Evolutionary conservation across 106 monocot species (phyloP).

Genomic region (Acanthochlamys bracteata): DNA sequence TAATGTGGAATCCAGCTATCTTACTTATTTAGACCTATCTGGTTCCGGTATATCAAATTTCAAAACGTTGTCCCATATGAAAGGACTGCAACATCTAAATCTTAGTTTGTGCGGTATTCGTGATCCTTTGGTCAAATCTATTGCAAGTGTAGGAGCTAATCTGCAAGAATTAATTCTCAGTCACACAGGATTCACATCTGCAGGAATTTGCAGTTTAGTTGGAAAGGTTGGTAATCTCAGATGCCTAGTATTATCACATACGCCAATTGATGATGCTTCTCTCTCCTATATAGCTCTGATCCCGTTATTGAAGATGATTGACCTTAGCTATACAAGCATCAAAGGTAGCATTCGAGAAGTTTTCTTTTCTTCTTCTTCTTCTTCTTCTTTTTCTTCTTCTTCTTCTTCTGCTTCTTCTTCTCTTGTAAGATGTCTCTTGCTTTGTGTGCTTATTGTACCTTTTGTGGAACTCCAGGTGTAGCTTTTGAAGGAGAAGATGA

Average conservation of each 20-base stretch:
- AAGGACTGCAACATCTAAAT: conserved; percentile 53
- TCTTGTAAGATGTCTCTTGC: no score
- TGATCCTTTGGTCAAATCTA: conserved; percentile 38
- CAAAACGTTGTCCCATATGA: conserved; percentile 38
- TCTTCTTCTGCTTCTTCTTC: no score
- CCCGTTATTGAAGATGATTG: conserved; percentile 44
- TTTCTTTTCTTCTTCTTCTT: no score
- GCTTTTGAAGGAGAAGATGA: conserved; percentile 7
- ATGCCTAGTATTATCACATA: conserved; percentile 56
- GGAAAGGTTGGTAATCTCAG: conserved; percentile 49
- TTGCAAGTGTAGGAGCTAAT: conserved; percentile 36
- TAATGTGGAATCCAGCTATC: conserved; percentile 20
- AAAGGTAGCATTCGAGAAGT: conserved; percentile 33
- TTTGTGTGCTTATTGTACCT: background rate
- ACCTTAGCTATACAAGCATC: conserved; percentile 66
- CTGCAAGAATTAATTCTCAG: conserved; percentile 59
- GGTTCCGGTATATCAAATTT: conserved; percentile 34
- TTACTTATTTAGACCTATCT: conserved; percentile 70
- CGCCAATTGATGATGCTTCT: conserved; percentile 63
- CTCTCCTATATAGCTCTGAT: conserved; percentile 48
- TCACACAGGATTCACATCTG: conserved; percentile 45
- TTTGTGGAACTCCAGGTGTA: conserved; percentile 28
- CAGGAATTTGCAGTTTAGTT: conserved; percentile 34
- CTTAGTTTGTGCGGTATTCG: conserved; percentile 40
- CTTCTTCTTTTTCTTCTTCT: no score